Base-by-base conservation (phyloP, 371 early-diverging fungal genomes). In the Mucor indicus region DNA sequence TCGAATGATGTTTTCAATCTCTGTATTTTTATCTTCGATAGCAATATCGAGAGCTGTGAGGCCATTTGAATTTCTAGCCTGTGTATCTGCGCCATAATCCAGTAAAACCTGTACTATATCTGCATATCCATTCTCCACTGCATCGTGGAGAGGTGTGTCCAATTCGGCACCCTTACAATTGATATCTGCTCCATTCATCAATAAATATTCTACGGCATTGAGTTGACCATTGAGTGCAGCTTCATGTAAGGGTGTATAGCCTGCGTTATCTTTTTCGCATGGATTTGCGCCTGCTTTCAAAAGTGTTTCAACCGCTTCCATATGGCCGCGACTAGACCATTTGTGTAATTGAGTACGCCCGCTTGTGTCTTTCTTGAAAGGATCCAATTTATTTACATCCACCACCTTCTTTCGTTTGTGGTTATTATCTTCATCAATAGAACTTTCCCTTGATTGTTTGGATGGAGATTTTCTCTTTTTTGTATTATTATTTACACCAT, bases 71-170 rank as follows among this genome's bases (percentile, higher is more conserved):
- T 79, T 85, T 44, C 69, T 70, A 9, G 52, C 54, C 40, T 62
- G 58, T 13, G 64, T 58, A 55, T 76, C 64, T 5, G 83, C 81
- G 5, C 76, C 72, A 27, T 71, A 56, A 4, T 64, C 62, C 6
- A 85, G 22, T 11, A 85, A 55, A 0, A 69, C 36, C 12, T 69
- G 40, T 0, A 67, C 69, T 22, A 80, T 61, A 6, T 63, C 70
- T 23, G 60, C 44, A 43, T 64, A 69, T 16, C 84, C 82, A 15
- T 89, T 84, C 17, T 85, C 85, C n/a, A 81, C 78, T 3, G 91
- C 90, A 48, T 91, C 91, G 48, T 91, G 91, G 12, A 93, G 58
- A 3, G 93, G 86, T 8, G 93, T 92, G 32, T 88, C 82, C 8
- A 75, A 77, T 43, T 84, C 85, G 25, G 74, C 79, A 2, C 88